Evolutionary conservation across 2,329 filamentous ascomycete species (phyloP), one percentile per base, ranked within the genome.

Genomic region (Trichothecium roseum): DNA sequence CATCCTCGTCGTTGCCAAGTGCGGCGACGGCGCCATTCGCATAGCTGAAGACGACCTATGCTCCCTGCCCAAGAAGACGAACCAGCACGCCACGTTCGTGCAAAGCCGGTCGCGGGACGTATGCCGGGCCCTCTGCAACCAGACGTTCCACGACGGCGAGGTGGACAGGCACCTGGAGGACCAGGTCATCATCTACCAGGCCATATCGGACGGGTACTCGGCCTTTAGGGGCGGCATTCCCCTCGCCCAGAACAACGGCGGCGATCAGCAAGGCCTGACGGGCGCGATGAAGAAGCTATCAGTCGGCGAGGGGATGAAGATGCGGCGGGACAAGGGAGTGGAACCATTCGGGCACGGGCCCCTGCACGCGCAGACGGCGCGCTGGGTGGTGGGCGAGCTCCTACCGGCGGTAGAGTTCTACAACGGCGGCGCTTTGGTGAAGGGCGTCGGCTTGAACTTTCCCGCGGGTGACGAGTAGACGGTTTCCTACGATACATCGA

Each of bases 101-200:
- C 50, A 50, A 15, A 56, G 63, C 32, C 53, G 74, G 8, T 61
- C 69, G 5, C 49, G 53, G 18, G 59, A 55, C n/a, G 51, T 77
- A 4, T 63, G 64, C 29, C 54, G 51, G 32, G 57, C 61, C 3
- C 53, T 78, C 15, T 56, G 58, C 36, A 49, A 56, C 3, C 70
- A 75, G 43, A 52, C 70, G 1, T 47, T 49, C 7, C 45, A 55
- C 1, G 56, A 62, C 3, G 64, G 70, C 1, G 57, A 64, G 2
- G 66, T 74, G 6, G 75, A 80, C 42, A 60, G 69, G 43, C 64
- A 68, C 46, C 57, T 79, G 12, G 72, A 78, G 52, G 76, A 79
- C 50, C 75, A 80, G 50, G 45, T 80, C 17, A 56, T 78, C 3
- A 57, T 74, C 14, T 76, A 78, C 45, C 74, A 80, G 50, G 69